phyloP scores from a whole-genome alignment of 2,329 filamentous ascomycete species.

The Verticillium zaregamsianum region DNA sequence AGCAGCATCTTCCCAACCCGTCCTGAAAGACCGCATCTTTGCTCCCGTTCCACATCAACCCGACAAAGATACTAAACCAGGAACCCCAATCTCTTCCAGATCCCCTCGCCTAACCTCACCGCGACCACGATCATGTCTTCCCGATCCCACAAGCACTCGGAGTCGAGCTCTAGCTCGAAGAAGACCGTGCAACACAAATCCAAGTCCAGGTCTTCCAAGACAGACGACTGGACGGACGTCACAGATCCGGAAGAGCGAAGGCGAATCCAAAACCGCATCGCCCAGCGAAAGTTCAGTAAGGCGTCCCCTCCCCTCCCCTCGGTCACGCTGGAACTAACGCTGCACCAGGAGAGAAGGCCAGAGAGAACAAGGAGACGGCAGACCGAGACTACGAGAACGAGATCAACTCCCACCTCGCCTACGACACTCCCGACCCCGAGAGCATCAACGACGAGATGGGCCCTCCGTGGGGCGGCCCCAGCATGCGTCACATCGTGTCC shows the following conservation, averaged over 20 bases:
- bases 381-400: constrained; percentile 62
- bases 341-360: constrained; percentile 61
- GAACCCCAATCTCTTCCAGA: background rate
- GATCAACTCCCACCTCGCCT: constrained; percentile 59
- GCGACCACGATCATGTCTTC: constrained; percentile 24
- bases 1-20: background rate
- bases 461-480: constrained; percentile 68
- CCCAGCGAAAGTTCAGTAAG: constrained; percentile 73
- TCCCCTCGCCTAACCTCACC: constrained; percentile 5
- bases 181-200: constrained; percentile 23
- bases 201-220: constrained; percentile 37
- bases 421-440: constrained; percentile 56
- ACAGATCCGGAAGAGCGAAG: constrained; percentile 67
- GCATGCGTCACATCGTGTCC: constrained; percentile 50
- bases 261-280: constrained; percentile 72
- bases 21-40: background rate
- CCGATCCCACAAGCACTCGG: constrained; percentile 17
- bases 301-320: background rate
- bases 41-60: background rate
- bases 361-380: constrained; percentile 61
- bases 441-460: constrained; percentile 52
- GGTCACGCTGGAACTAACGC: background rate
- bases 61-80: background rate
- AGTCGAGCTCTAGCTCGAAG: constrained; percentile 20
- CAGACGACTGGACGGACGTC: constrained; percentile 66